Conservation (phyloP, 2,329 filamentous ascomycete genomes). For the Penicillium thymicola region DNA sequence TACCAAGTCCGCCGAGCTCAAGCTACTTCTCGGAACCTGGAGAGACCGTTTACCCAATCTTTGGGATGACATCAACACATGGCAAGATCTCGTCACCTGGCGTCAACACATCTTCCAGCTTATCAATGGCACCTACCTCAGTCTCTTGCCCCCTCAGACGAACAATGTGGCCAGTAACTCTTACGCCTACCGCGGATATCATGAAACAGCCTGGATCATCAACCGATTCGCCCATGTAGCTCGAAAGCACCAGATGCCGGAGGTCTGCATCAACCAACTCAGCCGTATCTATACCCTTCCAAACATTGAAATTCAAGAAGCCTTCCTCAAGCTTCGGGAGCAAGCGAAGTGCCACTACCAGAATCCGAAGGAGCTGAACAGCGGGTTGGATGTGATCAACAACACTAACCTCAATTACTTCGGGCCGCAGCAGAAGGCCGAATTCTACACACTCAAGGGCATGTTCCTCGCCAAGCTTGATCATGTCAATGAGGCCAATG, state of each 20-base stretch:
- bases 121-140: conserved; percentile 91
- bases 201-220: conserved; percentile 99
- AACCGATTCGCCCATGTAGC: conserved; percentile 98
- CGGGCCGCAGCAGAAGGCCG: conserved; percentile 89
- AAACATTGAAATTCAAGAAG: conserved; percentile 99
- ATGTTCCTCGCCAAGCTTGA: conserved; percentile 97
- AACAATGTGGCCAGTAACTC: conserved; percentile 85
- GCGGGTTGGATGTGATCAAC: conserved; percentile 95
- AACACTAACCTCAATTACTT: conserved; percentile 99
- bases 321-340: conserved; percentile 96
- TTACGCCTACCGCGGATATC: conserved; percentile 94
- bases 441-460: conserved; percentile 98
- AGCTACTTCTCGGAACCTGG: conserved; percentile 91
- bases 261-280: conserved; percentile 95
- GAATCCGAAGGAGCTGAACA: conserved; percentile 86
- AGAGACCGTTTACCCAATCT: conserved; percentile 92
- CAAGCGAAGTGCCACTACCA: conserved; percentile 99
- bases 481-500: conserved; percentile 86
- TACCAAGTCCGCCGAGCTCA: conserved; percentile 90
- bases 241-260: conserved; percentile 90
- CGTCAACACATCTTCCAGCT: conserved; percentile 97
- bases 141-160: conserved; percentile 73
- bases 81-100: conserved; percentile 99
- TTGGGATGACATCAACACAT: conserved; percentile 99
- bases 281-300: conserved; percentile 97